phyloP scores from a whole-genome alignment of 2,329 filamentous ascomycete genomes.

The Hypoxylon sp. region DNA sequence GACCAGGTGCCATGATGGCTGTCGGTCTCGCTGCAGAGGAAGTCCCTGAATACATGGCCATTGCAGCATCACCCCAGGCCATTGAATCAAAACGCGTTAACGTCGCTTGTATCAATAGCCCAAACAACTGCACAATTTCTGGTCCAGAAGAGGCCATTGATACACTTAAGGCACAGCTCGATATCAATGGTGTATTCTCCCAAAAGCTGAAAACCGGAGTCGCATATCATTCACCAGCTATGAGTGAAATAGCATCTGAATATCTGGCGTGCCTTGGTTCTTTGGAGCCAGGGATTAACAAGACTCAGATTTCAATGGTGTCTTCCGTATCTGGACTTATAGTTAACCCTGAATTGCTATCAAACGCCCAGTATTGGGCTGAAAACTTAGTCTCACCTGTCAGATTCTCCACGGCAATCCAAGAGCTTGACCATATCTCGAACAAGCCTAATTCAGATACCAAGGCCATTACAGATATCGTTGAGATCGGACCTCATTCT shows the following conservation, averaged over 20 bases:
- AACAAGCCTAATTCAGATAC: too few relatives aligned
- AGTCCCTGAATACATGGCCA: constrained; percentile 43
- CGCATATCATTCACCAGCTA: constrained; percentile 49
- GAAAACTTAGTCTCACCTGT: too few relatives aligned
- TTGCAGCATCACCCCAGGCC: constrained; percentile 2
- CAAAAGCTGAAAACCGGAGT: constrained; percentile 51
- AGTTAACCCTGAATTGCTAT: too few relatives aligned
- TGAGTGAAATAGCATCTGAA: constrained; percentile 44
- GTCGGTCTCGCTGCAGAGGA: constrained; percentile 45
- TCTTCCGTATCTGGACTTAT: background rate
- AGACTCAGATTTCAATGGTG: background rate
- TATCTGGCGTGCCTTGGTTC: constrained; percentile 25
- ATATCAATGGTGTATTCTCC: constrained; percentile 48
- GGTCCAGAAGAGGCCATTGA: constrained; percentile 47
- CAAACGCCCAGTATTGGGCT: too few relatives aligned
- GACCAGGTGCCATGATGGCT: constrained; percentile 50
- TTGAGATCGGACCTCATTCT: too few relatives aligned
- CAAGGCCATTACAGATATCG: too few relatives aligned
- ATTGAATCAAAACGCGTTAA: constrained; percentile 6
- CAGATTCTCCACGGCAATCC: too few relatives aligned
- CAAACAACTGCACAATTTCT: constrained; percentile 50
- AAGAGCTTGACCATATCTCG: too few relatives aligned
- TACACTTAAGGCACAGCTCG: constrained; percentile 44
- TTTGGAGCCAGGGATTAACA: background rate
- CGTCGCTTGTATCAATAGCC: constrained; percentile 55